These are phyloP conservation scores for Allium cepa DNA, from an alignment of 106 monocot genomes.

Conservation along the genomic window DNA sequence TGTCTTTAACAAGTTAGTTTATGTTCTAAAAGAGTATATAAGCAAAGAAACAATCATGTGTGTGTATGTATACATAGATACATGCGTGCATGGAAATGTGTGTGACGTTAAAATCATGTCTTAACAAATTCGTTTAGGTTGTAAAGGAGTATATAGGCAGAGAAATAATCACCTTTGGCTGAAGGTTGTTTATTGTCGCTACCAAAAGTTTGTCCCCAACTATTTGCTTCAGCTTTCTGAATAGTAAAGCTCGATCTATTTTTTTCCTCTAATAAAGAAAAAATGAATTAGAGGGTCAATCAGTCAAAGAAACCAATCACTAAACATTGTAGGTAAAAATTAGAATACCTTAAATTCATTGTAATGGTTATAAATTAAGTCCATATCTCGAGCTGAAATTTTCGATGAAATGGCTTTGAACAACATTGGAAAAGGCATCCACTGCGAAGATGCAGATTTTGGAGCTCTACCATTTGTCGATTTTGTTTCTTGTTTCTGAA, in stretches of 20 bases:
- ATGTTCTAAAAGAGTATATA: too few species aligned
- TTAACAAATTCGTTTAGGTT: too few species aligned
- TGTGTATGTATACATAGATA: too few species aligned
- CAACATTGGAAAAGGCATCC: slow-evolving; percentile 95
- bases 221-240: slow-evolving; percentile 70
- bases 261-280: slow-evolving; percentile 38
- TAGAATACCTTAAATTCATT: slow-evolving; percentile 73
- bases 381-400: slow-evolving; percentile 67
- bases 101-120: too few species aligned
- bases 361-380: slow-evolving; percentile 52
- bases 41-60: too few species aligned
- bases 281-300: not conserved
- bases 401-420: slow-evolving; percentile 88
- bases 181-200: slow-evolving; percentile 75
- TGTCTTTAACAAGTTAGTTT: too few species aligned
- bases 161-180: slow-evolving; percentile 52
- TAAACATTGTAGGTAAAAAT: not conserved
- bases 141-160: too few species aligned
- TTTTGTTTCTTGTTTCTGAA: slow-evolving; percentile 8
- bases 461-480: slow-evolving; percentile 16
- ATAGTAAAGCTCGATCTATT: slow-evolving; percentile 58
- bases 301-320: not conserved
- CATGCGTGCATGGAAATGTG: too few species aligned
- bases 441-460: slow-evolving; percentile 41
- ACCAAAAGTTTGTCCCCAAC: slow-evolving; percentile 76